Evolutionary conservation across 2,329 filamentous ascomycete genomes (phyloP).

Genomic region (Fusarium sp.): DNA sequence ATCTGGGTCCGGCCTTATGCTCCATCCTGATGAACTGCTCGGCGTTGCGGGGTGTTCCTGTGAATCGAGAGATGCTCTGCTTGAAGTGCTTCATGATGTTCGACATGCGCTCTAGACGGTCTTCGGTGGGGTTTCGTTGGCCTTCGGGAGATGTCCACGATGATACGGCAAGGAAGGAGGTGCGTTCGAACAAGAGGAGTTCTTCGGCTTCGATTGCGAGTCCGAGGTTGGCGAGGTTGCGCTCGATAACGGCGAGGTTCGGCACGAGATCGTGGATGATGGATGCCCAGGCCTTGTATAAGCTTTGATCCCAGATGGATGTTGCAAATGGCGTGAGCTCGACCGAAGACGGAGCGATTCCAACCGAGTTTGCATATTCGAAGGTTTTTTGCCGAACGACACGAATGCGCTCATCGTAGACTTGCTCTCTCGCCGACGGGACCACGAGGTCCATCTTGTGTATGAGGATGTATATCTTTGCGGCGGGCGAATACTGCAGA

Average conservation of each 20-base stretch:
- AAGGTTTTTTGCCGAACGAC: conserved; percentile 80
- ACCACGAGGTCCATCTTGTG: conserved; percentile 99
- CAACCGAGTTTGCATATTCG: conserved; percentile 59
- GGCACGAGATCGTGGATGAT: conserved; percentile 99
- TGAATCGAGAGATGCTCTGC: conserved; percentile 81
- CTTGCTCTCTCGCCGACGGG: conserved; percentile 78
- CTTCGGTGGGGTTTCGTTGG: conserved; percentile 84
- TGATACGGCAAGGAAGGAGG: conserved; percentile 96
- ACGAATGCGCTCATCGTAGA: conserved; percentile 86
- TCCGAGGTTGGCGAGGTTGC: conserved; percentile 84
- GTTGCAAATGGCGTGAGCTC: conserved; percentile 91
- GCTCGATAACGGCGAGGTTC: conserved; percentile 88
- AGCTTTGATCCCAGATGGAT: conserved; percentile 97
- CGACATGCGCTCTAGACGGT: conserved; percentile 92
- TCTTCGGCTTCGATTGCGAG: conserved; percentile 92
- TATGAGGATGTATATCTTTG: conserved; percentile 92
- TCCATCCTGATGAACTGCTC: conserved; percentile 86
- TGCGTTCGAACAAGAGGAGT: conserved; percentile 93
- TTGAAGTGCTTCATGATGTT: conserved; percentile 99
- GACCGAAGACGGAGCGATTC: conserved; percentile 56
- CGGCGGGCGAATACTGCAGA: conserved; percentile 82
- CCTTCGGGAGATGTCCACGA: conserved; percentile 85
- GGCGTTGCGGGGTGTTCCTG: conserved; percentile 81
- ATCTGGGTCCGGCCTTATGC: conserved; percentile 79
- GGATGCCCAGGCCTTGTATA: conserved; percentile 98